These are phyloP conservation scores for Solanum pennellii DNA, from an alignment of 257 asterid species.

Conservation along the genomic window DNA sequence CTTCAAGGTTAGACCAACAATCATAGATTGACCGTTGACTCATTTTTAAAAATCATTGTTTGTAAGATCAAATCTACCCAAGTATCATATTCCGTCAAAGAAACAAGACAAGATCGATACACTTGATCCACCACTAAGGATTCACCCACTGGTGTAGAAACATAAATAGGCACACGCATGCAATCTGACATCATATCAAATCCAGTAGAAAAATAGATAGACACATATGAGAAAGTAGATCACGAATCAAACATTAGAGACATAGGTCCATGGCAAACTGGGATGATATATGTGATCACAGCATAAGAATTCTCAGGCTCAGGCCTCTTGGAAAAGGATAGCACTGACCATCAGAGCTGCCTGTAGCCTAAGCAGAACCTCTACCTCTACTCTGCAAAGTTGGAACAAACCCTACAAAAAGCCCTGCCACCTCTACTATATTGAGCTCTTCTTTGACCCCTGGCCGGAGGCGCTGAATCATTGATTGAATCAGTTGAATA, in stretches of 20 bases:
- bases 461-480: background rate
- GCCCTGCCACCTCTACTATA: background rate
- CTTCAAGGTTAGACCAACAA: no score
- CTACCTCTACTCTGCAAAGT: background rate
- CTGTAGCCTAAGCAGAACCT: background rate
- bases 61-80: no score
- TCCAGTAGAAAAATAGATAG: background rate
- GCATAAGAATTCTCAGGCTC: background rate
- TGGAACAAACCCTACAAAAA: background rate
- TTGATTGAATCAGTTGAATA: background rate
- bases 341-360: accelerated
- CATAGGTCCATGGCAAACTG: accelerated
- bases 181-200: background rate
- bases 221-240: background rate
- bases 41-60: no score
- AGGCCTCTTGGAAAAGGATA: background rate
- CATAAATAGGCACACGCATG: background rate
- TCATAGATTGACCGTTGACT: no score
- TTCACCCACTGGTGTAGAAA: no score
- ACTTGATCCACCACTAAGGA: background rate
- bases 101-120: background rate
- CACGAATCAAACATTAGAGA: background rate
- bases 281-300: background rate
- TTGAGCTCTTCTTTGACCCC: background rate
- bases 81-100: no score